Base-by-base conservation (phyloP, 495 filamentous ascomycete genomes). In the Tirmania nivea region DNA sequence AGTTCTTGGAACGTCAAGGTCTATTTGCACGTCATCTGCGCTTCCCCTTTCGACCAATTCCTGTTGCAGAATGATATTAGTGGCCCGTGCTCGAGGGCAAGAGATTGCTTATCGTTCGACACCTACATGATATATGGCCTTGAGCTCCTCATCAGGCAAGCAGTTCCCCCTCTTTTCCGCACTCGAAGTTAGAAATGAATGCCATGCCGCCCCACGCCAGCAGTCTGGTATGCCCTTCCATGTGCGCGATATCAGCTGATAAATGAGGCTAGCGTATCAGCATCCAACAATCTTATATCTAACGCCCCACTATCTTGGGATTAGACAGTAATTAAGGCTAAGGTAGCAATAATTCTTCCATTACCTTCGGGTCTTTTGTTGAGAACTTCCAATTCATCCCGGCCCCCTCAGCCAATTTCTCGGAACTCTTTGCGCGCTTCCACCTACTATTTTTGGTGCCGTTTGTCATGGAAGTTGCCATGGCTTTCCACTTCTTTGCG, bases 171-270 rank as follows among this genome's bases (percentile, higher is more conserved):
- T 72, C 50, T 69, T 73, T 63, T 75, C 80, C n/a, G 86, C 84
- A 62, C 83, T 89, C 10, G 81, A 67, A n/a, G 79, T 75, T 7
- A 99, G 73, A 67, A 99, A 99, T 7, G 88, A 81, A 66, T 86
- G 84, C 90, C 90, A 99, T 10, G 92, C 90, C 6, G 85, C 84
- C 31, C 83, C 74, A 20, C 90, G 79, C 90, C 90, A 99, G 56
- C 86, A 78, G 67, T 99, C 90, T 2, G 90, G 90, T 55, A 99
- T 94, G 35, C 90, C 90, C 68, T 99, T 99, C 90, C 90, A 99
- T 2, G 84, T 86, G 34, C 90, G 76, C 53, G 86, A 80, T 49
- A 95, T 82, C 14, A 99, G 67, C 64, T 95, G 3, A 45, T 45
- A 14, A 31, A 31, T 31, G 7, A 31, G 7, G 25, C 25, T 31